Percentiles rank a stretch among this genome's conserved stretches.
phyloP scores from a whole-genome alignment of 768 basidiomycete genomes.

The Tricholoma saponaceum region DNA sequence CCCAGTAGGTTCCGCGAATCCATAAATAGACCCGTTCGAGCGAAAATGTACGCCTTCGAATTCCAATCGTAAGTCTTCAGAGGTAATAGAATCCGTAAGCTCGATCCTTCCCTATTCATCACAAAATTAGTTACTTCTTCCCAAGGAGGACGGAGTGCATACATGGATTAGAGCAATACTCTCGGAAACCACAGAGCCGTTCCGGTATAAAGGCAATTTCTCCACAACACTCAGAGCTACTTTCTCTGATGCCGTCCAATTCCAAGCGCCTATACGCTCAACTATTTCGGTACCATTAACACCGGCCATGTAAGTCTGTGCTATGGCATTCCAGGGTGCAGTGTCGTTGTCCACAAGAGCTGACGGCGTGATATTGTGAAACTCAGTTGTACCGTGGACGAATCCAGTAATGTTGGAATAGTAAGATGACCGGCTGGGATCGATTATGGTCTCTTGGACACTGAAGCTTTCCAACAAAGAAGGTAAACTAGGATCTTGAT shows the following conservation, averaged over 20 bases:
- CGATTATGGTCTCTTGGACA: slow-evolving; percentile 38
- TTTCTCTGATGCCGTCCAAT: slow-evolving; percentile 64
- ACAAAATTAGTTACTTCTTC: slow-evolving; percentile 2
- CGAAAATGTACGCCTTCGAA: slow-evolving; percentile 78
- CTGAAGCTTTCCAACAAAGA: slow-evolving; percentile 49
- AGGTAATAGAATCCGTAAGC: slow-evolving; percentile 45
- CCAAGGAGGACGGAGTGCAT: slow-evolving; percentile 21
- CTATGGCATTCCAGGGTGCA: slow-evolving; percentile 46
- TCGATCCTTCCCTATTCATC: slow-evolving; percentile 64
- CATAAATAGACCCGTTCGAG: slow-evolving; percentile 72
- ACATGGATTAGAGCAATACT: slow-evolving; percentile 64
- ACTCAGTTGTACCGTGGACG: slow-evolving; percentile 56
- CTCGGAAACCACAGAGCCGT: slow-evolving; percentile 31
- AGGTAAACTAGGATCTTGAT: slow-evolving; percentile 35
- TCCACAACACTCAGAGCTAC: slow-evolving; percentile 66
- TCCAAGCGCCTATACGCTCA: slow-evolving; percentile 55
- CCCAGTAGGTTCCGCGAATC: slow-evolving; percentile 63
- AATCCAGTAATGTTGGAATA: slow-evolving; percentile 79
- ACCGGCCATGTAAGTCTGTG: slow-evolving; percentile 45
- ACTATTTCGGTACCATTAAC: slow-evolving; percentile 47
- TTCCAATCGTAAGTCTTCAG: slow-evolving; percentile 62
- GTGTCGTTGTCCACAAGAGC: slow-evolving; percentile 34
- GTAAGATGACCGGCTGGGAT: slow-evolving; percentile 51
- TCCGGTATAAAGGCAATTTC: slow-evolving; percentile 38
- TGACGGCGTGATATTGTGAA: slow-evolving; percentile 60